Conservation (phyloP, 2,329 filamentous ascomycete species). For the Alternaria atra region DNA sequence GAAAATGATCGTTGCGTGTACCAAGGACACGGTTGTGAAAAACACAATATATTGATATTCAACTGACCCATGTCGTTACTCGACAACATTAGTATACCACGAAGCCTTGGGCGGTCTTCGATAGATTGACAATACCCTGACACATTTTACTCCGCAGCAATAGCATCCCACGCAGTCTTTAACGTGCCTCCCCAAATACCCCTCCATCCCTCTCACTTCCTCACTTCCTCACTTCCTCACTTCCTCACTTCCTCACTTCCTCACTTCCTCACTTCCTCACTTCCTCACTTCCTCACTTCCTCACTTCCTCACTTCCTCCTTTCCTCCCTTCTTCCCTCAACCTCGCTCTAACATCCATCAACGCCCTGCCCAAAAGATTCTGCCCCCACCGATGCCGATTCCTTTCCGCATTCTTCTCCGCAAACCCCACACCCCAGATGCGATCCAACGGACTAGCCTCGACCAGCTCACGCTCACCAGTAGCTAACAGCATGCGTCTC, state of each 20-base stretch:
- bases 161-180: no score
- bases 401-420: slow-evolving; percentile 58
- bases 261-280: neutral
- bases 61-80: no score
- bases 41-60: no score
- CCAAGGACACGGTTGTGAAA: no score
- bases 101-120: no score
- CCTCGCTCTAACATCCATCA: slow-evolving; percentile 66
- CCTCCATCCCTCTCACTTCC: neutral
- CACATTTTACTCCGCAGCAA: no score
- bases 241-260: neutral
- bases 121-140: no score
- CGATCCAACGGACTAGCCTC: slow-evolving; percentile 63
- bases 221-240: neutral
- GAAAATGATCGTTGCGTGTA: no score
- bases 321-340: slow-evolving; percentile 56
- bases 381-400: slow-evolving; percentile 66
- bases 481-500: slow-evolving; percentile 40
- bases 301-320: no score
- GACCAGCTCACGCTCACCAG: slow-evolving; percentile 68
- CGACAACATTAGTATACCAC: no score
- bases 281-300: neutral
- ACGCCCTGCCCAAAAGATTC: slow-evolving; percentile 70
- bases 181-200: neutral
- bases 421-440: slow-evolving; percentile 74